Evolutionary conservation across 2,329 filamentous ascomycete genomes (phyloP), one percentile per base, ranked within the genome.

Genomic region (Ophiostoma piceae): DNA sequence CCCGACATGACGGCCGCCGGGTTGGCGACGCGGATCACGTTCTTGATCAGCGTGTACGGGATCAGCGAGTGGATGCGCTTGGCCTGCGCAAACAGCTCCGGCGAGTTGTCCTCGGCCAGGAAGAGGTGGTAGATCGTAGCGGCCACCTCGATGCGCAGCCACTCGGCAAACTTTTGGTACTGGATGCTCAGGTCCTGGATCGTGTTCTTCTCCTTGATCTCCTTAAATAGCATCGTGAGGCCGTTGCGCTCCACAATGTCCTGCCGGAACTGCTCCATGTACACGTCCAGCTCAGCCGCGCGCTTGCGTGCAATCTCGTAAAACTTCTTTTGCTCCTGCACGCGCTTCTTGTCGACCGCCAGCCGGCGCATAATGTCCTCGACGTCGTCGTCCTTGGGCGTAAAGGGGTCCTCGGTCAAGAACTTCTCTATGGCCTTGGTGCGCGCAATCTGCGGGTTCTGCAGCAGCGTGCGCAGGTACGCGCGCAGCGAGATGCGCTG

Each of bases 141-240:
- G 32, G 95, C 95, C 67, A 99, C 90, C 80, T 99, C 95, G 76
- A 99, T 99, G 54, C 95, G 90, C 67, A 98, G 83, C 95, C 95
- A 99, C 79, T 99, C 95, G 22, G 94, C 94, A 77, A 99, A 98
- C 78, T 98, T 99, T 76, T 95, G 92, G 79, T 98, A 98, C 78
- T 98, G 94, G 12, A 96, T 90, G 76, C 92, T 96, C 68, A 99
- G 85, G 74, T 97, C 92, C 73, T 88, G 86, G 68, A 99, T 94
- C 3, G 87, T 92, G 71, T 92, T 85, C 81, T 98, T 98, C 70
- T 93, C 89, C 75, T 91, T 91, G 79, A 99, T 96, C 78, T 98
- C 95, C 71, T 90, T 86, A 79, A 99, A 98, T 0, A 99, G 85
- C 78, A 91, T 94, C 0, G 94, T 96, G 57, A 99, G 85, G 9